A percentile compares a stretch with the other conserved stretches of the same genome.
Evolutionary conservation across 169 alveolate species (phyloP).

Genomic region (Babesia divergens): DNA sequence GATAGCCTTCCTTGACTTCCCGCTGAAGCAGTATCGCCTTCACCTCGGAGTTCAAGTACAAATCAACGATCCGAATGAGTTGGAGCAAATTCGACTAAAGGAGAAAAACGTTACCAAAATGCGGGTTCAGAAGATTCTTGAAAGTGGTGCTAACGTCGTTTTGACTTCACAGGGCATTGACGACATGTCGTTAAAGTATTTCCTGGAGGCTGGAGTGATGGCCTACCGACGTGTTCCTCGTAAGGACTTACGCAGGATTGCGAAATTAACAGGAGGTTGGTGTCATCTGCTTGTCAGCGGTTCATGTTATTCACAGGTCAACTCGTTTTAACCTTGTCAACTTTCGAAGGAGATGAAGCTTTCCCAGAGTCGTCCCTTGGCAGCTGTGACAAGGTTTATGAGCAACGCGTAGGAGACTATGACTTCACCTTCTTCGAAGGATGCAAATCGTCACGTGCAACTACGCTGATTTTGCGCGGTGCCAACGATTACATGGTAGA

Average conservation of each 20-base stretch:
- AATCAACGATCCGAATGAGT: conserved; percentile 93
- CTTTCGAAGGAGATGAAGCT: conserved; percentile 94
- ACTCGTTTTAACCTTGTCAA: conserved; percentile 87
- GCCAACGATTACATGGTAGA: conserved; percentile 97
- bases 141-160: conserved; percentile 98
- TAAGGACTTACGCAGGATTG: conserved; percentile 92
- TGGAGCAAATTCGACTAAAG: conserved; percentile 91
- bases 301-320: conserved; percentile 46
- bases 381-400: conserved; percentile 87
- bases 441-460: conserved; percentile 79
- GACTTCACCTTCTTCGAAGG: conserved; percentile 95
- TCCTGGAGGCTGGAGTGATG: conserved; percentile 95
- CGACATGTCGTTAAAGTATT: conserved; percentile 96
- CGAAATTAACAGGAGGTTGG: conserved; percentile 91
- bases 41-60: conserved; percentile 93
- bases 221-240: conserved; percentile 97
- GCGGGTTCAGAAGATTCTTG: conserved; percentile 91
- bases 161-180: conserved; percentile 97
- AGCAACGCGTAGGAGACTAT: conserved; percentile 96
- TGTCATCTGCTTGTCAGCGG: background rate
- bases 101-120: conserved; percentile 97
- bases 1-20: conserved; percentile 97
- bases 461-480: conserved; percentile 92
- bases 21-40: conserved; percentile 92
- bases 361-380: conserved; percentile 90